Conservation (phyloP, 352 stramenopile species). For the Pythium apleroticum region DNA sequence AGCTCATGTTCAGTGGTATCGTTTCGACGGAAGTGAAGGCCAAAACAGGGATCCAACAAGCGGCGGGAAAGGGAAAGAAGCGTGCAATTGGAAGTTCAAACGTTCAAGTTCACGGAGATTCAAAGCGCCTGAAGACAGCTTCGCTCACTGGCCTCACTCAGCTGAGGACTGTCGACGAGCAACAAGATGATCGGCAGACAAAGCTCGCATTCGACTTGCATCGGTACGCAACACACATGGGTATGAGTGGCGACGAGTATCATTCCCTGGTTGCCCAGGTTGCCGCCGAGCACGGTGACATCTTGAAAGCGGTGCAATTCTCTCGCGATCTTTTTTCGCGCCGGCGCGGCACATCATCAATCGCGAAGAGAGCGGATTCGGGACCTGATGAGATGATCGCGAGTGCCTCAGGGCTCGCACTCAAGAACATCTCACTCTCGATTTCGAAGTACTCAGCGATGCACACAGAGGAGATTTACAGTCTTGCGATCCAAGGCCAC, state of each 20-base stretch:
- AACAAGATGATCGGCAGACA: slow-evolving; percentile 40
- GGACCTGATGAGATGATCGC: neutral
- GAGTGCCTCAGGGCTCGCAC: slow-evolving; percentile 21
- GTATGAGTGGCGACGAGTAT: slow-evolving; percentile 39
- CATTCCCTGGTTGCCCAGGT: slow-evolving; percentile 38
- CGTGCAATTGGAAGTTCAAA: slow-evolving; percentile 4
- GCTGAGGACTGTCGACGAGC: slow-evolving; percentile 21
- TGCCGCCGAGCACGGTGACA: slow-evolving; percentile 43
- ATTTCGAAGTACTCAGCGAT: slow-evolving; percentile 60
- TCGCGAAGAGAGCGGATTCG: slow-evolving; percentile 4
- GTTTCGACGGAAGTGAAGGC: neutral
- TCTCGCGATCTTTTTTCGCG: slow-evolving; percentile 56
- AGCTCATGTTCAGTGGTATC: slow-evolving; percentile 39
- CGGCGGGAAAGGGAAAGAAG: slow-evolving; percentile 29
- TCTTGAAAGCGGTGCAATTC: slow-evolving; percentile 52
- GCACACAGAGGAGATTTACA: slow-evolving; percentile 60
- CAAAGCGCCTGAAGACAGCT: slow-evolving; percentile 13
- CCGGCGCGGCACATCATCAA: slow-evolving; percentile 7
- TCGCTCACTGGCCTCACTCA: neutral
- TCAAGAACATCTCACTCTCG: slow-evolving; percentile 57
- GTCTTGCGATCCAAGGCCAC: slow-evolving; percentile 19
- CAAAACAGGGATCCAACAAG: neutral
- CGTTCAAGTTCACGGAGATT: slow-evolving; percentile 4
- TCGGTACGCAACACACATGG: slow-evolving; percentile 47
- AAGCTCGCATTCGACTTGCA: slow-evolving; percentile 47